A percentile compares a stretch with the other conserved stretches of the same genome.
phyloP scores from a whole-genome alignment of 179 eudicot species.

The Actinidia polygama region DNA sequence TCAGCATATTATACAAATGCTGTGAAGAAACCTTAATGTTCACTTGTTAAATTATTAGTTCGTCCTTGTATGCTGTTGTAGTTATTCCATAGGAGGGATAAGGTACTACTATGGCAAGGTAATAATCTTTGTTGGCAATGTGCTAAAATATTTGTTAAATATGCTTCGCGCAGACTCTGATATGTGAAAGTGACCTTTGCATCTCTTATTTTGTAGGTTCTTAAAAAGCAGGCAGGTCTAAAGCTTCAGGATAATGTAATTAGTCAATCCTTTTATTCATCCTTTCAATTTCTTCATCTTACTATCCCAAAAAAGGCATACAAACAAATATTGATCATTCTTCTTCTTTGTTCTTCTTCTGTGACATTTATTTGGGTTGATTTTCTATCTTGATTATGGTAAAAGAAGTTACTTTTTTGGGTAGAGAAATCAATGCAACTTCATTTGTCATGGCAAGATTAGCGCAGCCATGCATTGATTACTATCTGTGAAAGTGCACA shows the following conservation, averaged over 20 bases:
- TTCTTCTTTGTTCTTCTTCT: too few relatives aligned
- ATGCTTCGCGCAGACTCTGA: background rate
- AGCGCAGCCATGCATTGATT: too few relatives aligned
- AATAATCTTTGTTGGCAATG: background rate
- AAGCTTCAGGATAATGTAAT: constrained; percentile 78
- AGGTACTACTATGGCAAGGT: background rate
- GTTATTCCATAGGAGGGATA: background rate
- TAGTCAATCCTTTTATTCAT: background rate
- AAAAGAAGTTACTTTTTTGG: too few relatives aligned
- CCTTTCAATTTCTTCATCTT: background rate
- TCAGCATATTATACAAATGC: background rate
- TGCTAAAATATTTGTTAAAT: constrained; percentile 1
- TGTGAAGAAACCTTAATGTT: background rate
- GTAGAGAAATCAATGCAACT: too few relatives aligned
- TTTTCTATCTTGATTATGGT: too few relatives aligned
- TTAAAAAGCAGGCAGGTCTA: constrained; percentile 92
- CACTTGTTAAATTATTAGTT: background rate
- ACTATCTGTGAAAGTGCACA: too few relatives aligned
- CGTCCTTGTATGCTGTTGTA: background rate
- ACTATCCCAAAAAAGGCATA: too few relatives aligned
- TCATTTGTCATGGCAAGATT: too few relatives aligned
- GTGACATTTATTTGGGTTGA: too few relatives aligned
- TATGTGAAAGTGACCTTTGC: constrained; percentile 16
- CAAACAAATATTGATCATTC: too few relatives aligned
- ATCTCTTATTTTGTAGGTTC: constrained; percentile 60